Percentiles rank a stretch among this genome's conserved stretches.
Conservation (phyloP, 306 rosid genomes). For the Acacia melanoxylon region DNA sequence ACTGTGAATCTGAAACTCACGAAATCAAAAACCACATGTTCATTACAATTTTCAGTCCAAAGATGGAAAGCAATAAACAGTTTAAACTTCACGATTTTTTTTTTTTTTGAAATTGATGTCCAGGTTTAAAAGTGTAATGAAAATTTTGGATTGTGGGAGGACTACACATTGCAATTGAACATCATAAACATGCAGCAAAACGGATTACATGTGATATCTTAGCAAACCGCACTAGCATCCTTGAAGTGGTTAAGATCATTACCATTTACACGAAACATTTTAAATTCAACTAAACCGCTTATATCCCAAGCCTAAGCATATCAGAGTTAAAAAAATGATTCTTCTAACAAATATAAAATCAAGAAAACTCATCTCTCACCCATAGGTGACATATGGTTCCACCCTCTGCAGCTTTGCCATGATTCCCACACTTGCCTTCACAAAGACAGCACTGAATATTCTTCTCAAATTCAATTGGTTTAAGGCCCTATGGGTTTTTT, state of each 20-base stretch:
- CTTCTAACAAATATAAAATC: neutral
- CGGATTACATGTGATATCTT: neutral
- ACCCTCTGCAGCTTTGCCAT: slow-evolving; percentile 68
- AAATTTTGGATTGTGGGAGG: neutral
- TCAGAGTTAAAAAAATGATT: neutral
- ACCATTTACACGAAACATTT: neutral
- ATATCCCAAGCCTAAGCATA: neutral
- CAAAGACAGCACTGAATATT: slow-evolving; percentile 66
- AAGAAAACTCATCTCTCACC: slow-evolving; percentile 45
- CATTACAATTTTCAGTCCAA: neutral
- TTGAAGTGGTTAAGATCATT: neutral
- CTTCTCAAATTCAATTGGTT: slow-evolving; percentile 61
- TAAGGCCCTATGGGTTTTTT: slow-evolving; percentile 58
- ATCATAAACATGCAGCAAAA: neutral
- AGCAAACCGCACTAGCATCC: neutral
- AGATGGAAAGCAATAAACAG: neutral
- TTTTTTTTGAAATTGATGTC: neutral
- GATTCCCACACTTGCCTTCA: slow-evolving; percentile 56
- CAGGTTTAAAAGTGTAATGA: neutral
- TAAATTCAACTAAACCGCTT: neutral
- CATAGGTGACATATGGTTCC: slow-evolving; percentile 90
- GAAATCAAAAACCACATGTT: neutral
- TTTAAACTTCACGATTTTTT: neutral
- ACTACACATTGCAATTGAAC: neutral
- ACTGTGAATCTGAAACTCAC: neutral